Base-by-base conservation (phyloP, 495 filamentous ascomycete species). In the Aspergillus wentii region DNA sequence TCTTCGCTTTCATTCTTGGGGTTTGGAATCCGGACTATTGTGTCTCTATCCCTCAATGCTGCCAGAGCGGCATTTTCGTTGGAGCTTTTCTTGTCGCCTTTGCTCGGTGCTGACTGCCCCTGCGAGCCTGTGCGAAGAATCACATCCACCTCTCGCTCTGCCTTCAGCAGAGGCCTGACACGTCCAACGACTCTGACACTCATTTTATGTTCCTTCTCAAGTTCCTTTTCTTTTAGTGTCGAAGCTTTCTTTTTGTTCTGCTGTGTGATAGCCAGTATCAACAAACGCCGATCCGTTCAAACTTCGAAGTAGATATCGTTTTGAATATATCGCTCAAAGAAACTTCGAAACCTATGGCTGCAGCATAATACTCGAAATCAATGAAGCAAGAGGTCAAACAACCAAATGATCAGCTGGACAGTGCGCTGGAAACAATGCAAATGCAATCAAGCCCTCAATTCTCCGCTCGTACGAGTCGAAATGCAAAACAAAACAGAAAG, bases 1-100 rank as follows among this genome's bases (percentile, higher is more conserved):
- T 86, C 82, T 54, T 98, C 92, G 5, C 75, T 69, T 43, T 85
- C 85, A 44, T 96, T 95, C 67, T 90, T 95, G 0, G 91, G 90
- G 60, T 88, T 97, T 15, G 92, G 92, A 52, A 98, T 95, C 46
- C 86, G 83, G 46, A 98, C 79, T 9, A 89, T 59, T 8, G 78
- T 90, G 46, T 69, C 62, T 8, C 78, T 75, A 23, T 83, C 76
- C 30, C 59, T 57, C 33, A 69, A 44, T 27, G 62, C 57, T 5
- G 78, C 74, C 29, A 65, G 30, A 28, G 48, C 57, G 60, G 48
- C 60, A 54, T 54, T 76, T 68, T 54, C 50, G 11, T 47, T 30
- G 8, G 48, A 40, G 37, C 43, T 62, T 52, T 49, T 51, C 44
- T 53, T 55, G 22, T 50, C 51, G 28, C 39, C 48, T 42, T 57